Evolutionary conservation across 2,329 filamentous ascomycete species (phyloP), one percentile per base, ranked within the genome.

Genomic region (Cadophora malorum): DNA sequence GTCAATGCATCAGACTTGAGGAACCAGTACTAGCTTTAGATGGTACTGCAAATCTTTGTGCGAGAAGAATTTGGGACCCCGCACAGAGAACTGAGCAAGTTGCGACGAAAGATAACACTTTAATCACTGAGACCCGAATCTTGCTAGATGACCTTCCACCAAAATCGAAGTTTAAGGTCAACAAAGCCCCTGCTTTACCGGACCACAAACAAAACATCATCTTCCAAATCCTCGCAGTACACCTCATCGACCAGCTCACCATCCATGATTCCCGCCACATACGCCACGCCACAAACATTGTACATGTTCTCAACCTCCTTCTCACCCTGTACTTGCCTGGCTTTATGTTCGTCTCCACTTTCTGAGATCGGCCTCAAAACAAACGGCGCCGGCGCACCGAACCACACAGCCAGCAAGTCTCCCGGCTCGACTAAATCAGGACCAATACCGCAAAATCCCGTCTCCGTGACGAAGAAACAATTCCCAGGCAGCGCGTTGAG

Each of bases 141-240:
- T 38, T 9, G 35, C 35, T 38, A 7, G 28, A 28, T 28, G 28
- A 28, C 9, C 3, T 38, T 14, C 14, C 9, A 38, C 35, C 35
- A 16, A 19, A 5, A 19, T 45, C 19, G 12, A 45, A 45, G 12
- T 45, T 45, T 6, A 12, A 45, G 3, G 14, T 19, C 41, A 10
- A 5, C 12, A 5, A 45, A 45, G 41, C 16, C 10, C 10, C 12
- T 45, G 4, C 4, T 14, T 19, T 66, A 67, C 9, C 49, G 31
- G 7, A 67, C 53, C 4, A 60, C 45, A 23, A 61, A 67, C 2
- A 33, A 1, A 25, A 45, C 38, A 38, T 63, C 65, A 47, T 67
- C 60, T 25, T 67, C 60, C 38, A 67, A 63, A 41, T 67, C 60
- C 19, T 67, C 59, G 35, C 65, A 67, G 35, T 67, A 67, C 23